Conservation (phyloP, 2,329 filamentous ascomycete genomes). For the Talaromyces verruculosus region DNA sequence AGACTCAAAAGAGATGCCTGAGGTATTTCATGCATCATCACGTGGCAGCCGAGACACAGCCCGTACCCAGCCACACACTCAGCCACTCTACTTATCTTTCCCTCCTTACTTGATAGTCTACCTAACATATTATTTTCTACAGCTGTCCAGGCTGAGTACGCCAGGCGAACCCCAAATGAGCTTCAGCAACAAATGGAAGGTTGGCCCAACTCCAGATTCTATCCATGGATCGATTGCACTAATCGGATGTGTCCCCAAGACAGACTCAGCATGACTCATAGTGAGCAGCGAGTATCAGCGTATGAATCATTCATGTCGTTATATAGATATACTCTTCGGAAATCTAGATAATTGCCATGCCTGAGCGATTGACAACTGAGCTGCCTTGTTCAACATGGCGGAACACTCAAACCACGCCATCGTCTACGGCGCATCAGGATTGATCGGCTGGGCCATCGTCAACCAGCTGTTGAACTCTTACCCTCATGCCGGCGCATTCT, state of each 20-base stretch:
- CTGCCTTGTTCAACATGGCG: background rate
- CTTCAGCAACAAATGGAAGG: background rate
- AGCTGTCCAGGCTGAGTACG: background rate
- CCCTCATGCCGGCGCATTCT: background rate
- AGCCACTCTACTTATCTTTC: background rate
- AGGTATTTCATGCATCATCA: background rate
- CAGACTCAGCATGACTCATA: background rate
- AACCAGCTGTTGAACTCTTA: background rate
- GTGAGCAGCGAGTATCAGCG: background rate
- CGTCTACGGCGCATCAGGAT: background rate
- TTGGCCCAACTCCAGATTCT: background rate
- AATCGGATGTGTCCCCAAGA: background rate
- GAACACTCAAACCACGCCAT: background rate
- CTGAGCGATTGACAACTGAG: background rate
- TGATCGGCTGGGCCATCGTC: background rate
- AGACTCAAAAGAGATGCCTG: background rate
- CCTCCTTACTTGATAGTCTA: background rate
- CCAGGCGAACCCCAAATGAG: background rate
- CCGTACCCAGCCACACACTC: slow-evolving; percentile 4
- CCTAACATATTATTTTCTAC: too few relatives aligned
- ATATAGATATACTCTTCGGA: background rate
- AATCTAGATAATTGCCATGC: background rate
- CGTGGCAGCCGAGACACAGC: background rate
- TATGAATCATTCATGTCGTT: background rate
- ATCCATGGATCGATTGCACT: background rate